Base-by-base conservation (phyloP, 352 stramenopile genomes). In the Pythium volutum region DNA sequence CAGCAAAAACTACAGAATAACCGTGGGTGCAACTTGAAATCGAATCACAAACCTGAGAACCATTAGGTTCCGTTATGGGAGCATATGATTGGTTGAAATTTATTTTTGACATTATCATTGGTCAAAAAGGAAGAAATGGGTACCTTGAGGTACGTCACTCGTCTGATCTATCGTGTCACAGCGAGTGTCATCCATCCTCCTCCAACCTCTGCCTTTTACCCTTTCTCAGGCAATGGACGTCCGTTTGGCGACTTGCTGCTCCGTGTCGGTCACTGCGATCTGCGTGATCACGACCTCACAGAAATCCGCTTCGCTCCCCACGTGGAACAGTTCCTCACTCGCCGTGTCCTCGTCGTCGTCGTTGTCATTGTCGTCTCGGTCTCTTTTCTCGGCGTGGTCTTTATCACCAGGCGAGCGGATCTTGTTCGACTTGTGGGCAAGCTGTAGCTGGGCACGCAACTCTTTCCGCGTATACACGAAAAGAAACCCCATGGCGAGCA, bases 381-480 rank as follows among this genome's bases (percentile, higher is more conserved):
- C 10, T 50, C 12, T 15, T 31, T 31, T 6, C 9, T 50, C 25
- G 8, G 25, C 20, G 16, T 9, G 39, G n/a, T 9, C 39, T 47
- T 22, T 31, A 9, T 50, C 10, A 31, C 20, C 43, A 25, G 53
- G 29, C 5, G 27, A 39, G 29, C 29, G 53, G 18, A 31, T 12
- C 41, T 56, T 60, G 26, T 64, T 53, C 15, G 33, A 53, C 22
- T 39, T 39, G 4, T 52, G 59, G 14, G 22, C 45, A 18, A 46
- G 38, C 38, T 59, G 31, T 12, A 71, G 52, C 46, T 71, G 57
- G 11, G 51, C 58, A 2, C 55, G 49, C 4, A 71, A 49, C 49
- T 71, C 65, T 16, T 54, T 54, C 18, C 65, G 65, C 7, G 65
- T 71, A 49, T 71, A 71, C 41, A 67, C 49, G n/a, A 71, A 50